Base-by-base conservation (phyloP, 192 early-diverging fungal species). In the Linnemannia elongata region DNA sequence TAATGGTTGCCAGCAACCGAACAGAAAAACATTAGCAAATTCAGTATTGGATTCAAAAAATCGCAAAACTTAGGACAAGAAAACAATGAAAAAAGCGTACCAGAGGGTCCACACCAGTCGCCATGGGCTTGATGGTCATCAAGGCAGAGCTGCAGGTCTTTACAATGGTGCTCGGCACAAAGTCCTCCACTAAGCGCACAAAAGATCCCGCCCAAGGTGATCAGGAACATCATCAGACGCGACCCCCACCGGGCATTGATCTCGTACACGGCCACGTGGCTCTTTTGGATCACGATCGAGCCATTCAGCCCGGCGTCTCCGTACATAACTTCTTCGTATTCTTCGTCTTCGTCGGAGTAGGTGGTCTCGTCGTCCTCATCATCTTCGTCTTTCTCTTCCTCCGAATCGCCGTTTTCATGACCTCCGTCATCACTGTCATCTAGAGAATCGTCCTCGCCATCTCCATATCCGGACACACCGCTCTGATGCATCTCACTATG, bases 211-310 rank as follows among this genome's bases (percentile, higher is more conserved):
- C 83, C 78, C 6, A 80, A 15, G 1, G 78, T 72, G 18, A 77
- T 30, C 74, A 85, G 24, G n/a, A 85, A 33, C 83, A 85, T 85
- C 55, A 76, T 74, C 41, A 85, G 60, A 9, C 83, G 74, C 27
- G 83, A 80, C 3, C 83, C 83, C 83, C 83, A 85, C 30, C 83
- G 60, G 3, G 83, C 78, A 36, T 85, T 85, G 45, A 85, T 80
- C 45, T 85, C 83, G 44, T 85, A 85, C 0, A 85, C 83, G 6
- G 83, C 83, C 2, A 85, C 83, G 39, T 85, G 83, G 63, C 83
- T 85, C 68, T 80, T 85, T 36, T 85, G 77, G 27, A 79, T 70
- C 36, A 79, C 36, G 5, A 76, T 49, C 9, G 80, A 71, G 1
- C 35, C 75, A 42, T 82, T 24, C 27, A 74, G 30, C 1, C 44